Percentiles rank a stretch among this genome's conserved stretches.
Conservation (phyloP, 129 eudicot species). For the Smallanthus sonchifolius region DNA sequence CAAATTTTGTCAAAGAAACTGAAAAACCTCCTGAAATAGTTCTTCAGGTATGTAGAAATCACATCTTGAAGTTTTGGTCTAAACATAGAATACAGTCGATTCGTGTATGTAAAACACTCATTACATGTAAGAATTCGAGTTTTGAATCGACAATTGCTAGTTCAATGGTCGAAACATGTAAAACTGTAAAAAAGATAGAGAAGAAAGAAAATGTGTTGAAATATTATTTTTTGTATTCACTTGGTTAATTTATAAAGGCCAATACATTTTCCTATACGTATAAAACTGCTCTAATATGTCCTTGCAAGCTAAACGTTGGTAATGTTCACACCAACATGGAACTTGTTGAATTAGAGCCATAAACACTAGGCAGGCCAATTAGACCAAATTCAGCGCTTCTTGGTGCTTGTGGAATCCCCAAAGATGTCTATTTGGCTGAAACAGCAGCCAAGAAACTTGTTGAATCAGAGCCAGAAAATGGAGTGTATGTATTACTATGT, state of each 20-base stretch:
- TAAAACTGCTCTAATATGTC: too few relatives aligned
- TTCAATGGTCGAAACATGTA: not conserved
- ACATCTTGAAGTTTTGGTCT: constrained; percentile 22
- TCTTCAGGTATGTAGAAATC: constrained; percentile 22
- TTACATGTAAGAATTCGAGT: constrained; percentile 12
- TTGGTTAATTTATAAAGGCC: not conserved
- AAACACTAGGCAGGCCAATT: constrained; percentile 39
- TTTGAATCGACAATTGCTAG: not conserved
- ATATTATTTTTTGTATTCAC: not conserved
- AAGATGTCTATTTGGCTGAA: constrained; percentile 47
- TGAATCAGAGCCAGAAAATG: constrained; percentile 36
- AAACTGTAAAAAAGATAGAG: too few relatives aligned
- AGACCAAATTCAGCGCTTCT: constrained; percentile 46
- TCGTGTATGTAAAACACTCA: constrained; percentile 23
- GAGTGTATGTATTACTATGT: constrained; percentile 39
- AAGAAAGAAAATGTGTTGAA: too few relatives aligned
- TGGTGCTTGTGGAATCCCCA: constrained; percentile 45
- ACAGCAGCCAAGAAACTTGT: constrained; percentile 37
- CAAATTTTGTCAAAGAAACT: constrained; percentile 16
- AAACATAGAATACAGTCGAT: constrained; percentile 11
- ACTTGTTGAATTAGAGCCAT: constrained; percentile 26
- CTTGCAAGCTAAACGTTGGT: too few relatives aligned
- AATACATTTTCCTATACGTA: too few relatives aligned
- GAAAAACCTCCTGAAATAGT: constrained; percentile 4
- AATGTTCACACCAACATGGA: too few relatives aligned